Evolutionary conservation across 2,329 filamentous ascomycete genomes (phyloP).

Genomic region (Pseudocercospora macadamiae): DNA sequence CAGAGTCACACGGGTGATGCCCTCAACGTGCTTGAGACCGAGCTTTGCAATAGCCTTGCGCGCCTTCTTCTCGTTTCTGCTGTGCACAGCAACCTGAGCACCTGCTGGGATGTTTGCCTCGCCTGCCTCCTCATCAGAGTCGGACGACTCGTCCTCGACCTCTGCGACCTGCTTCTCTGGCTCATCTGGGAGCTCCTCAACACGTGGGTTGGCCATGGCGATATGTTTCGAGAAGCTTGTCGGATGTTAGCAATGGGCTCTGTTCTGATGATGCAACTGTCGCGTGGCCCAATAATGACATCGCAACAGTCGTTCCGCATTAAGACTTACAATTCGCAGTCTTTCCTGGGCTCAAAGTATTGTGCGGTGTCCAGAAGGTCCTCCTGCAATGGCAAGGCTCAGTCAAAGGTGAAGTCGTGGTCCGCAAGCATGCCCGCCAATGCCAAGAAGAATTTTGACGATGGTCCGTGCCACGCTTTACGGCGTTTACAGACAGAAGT

Average conservation of each 20-base stretch:
- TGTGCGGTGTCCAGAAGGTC: constrained; percentile 18
- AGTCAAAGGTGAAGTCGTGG: not conserved
- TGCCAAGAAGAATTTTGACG: no score
- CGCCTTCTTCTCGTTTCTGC: constrained; percentile 99
- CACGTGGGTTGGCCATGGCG: constrained; percentile 90
- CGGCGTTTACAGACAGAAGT: no score
- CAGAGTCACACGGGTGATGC: constrained; percentile 97
- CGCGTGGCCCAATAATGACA: not conserved
- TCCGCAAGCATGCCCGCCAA: not conserved
- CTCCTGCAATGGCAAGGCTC: constrained; percentile 18
- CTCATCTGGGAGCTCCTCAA: constrained; percentile 95
- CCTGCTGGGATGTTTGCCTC: constrained; percentile 76
- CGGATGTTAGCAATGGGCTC: constrained; percentile 3
- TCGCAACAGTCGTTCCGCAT: not conserved
- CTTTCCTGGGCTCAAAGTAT: constrained; percentile 13
- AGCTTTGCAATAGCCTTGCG: constrained; percentile 99
- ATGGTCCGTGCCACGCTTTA: no score
- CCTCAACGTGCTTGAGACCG: constrained; percentile 91
- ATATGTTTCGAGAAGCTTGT: constrained; percentile 14
- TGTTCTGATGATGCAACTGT: constrained; percentile 1
- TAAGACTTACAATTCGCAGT: constrained; percentile 24
- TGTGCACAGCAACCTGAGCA: constrained; percentile 89
- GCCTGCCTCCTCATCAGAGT: constrained; percentile 74
- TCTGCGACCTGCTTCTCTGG: constrained; percentile 61
- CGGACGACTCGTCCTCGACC: constrained; percentile 72